phyloP scores from a whole-genome alignment of 331 rosid genomes.

The Stylosanthes scabra region DNA sequence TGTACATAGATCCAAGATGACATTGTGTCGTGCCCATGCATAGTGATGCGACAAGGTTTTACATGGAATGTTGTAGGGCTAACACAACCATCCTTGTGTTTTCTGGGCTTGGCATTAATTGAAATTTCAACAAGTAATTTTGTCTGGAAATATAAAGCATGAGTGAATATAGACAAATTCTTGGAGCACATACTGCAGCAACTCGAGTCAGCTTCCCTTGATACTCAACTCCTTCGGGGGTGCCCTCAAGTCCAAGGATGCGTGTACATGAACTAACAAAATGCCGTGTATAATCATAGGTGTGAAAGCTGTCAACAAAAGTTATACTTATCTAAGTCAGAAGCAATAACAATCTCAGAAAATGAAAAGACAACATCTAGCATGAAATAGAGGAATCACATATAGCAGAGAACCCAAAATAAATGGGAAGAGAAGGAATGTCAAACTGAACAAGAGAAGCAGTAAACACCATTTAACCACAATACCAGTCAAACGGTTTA shows the following conservation, averaged over 20 bases:
- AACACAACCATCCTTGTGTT: too few species aligned
- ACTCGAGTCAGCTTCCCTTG: conserved; percentile 93
- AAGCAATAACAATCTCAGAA: conserved; percentile 19
- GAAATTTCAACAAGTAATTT: conserved; percentile 4
- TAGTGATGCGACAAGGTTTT: too few species aligned
- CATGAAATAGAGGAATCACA: background rate
- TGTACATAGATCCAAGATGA: too few species aligned
- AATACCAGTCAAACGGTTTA: background rate
- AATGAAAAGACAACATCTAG: conserved; percentile 4
- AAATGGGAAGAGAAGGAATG: conserved; percentile 1
- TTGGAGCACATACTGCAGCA: conserved; percentile 71
- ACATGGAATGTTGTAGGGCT: too few species aligned
- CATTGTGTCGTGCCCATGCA: too few species aligned
- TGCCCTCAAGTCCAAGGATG: conserved; percentile 93
- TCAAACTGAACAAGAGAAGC: conserved; percentile 26
- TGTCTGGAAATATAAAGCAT: background rate
- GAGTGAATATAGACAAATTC: conserved; percentile 4
- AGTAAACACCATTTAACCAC: conserved; percentile 17
- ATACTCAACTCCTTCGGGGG: conserved; percentile 95
- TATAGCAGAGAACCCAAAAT: background rate
- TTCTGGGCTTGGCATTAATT: too few species aligned
- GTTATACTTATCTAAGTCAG: conserved; percentile 27
- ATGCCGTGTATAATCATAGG: conserved; percentile 93
- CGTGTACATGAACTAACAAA: conserved; percentile 97
- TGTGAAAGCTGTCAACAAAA: conserved; percentile 72